Percentiles rank a stretch among this genome's conserved stretches.
These are phyloP conservation scores for Cyberlindnera mycetangii DNA, from an alignment of 805 yeast species.

Conservation along the genomic window DNA sequence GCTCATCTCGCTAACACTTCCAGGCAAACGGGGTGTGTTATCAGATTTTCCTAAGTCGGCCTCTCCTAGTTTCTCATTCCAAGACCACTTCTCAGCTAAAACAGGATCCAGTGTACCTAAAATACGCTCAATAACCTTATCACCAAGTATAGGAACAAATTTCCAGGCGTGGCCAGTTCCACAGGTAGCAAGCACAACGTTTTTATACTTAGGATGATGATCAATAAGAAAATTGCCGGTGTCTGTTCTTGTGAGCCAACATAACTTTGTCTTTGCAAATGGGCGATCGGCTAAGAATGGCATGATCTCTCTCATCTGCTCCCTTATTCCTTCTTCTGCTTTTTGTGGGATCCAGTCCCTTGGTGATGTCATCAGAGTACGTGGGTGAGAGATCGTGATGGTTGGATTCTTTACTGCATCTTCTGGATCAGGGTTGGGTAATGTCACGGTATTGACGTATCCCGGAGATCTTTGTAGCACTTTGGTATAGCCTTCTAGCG, in stretches of 20 bases:
- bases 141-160: constrained; percentile 30
- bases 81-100: constrained; percentile 7
- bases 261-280: constrained; percentile 32
- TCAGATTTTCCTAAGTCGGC: not conserved
- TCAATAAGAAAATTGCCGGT: constrained; percentile 29
- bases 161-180: constrained; percentile 33
- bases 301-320: constrained; percentile 28
- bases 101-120: constrained; percentile 7
- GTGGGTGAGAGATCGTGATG: constrained; percentile 6
- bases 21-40: not conserved
- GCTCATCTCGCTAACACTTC: not conserved
- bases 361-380: constrained; percentile 10
- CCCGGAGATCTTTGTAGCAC: constrained; percentile 13
- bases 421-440: not conserved
- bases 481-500: constrained; percentile 9
- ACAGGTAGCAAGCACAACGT: constrained; percentile 30
- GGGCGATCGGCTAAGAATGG: constrained; percentile 12
- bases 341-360: constrained; percentile 13
- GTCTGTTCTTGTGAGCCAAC: constrained; percentile 34
- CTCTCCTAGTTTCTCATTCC: constrained; percentile 9
- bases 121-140: constrained; percentile 8
- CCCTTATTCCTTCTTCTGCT: constrained; percentile 15
- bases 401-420: not conserved
- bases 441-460: constrained; percentile 4
- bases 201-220: constrained; percentile 25